Base-by-base conservation (phyloP, 169 alveolate genomes). In the Plasmodium knowlesi region DNA sequence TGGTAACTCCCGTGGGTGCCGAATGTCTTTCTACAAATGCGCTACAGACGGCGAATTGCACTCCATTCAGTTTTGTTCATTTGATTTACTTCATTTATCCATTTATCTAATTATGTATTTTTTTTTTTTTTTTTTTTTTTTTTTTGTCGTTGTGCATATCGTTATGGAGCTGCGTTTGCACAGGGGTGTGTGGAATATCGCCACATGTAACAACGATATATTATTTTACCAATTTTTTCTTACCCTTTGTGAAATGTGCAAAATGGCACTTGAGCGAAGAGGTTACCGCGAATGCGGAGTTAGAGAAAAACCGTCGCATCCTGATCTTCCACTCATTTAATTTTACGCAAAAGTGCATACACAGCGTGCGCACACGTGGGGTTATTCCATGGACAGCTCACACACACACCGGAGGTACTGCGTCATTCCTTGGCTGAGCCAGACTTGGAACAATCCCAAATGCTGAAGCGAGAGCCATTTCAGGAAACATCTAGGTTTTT, bases 121-220 rank as follows among this genome's bases (percentile, higher is more conserved):
- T 43, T 81, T 81, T 81, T n/a, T 22, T 41, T 81, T 39, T 80
- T 80, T 80, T 80, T 46, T 81, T 50, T n/a, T 81, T 81, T 46
- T 81, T 81, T 81, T 79, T 78, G 53, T 76, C 50, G 54, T 76
- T 28, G 83, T 76, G 50, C 50, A 76, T 76, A 12, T 25, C 50
- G 32, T 76, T 76, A 32, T 16, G 83, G 53, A 76, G 83, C 54
- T 76, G 57, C 83, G 41, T 22, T 25, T 76, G 41, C 50, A 37
- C 50, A 30, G 50, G 83, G 37, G 61, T 14, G 25, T 32, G 39
- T 32, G 39, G 39, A 16, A 50, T 3, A 12, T 16, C 25, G 22
- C 25, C 22, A 50, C 12, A 22, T 50, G 61, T 19, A 50, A 12
- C 61, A 50, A 12, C 61, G 61, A 16, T 50, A 50, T 16, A 50